phyloP scores from a whole-genome alignment of 2,329 filamentous ascomycete genomes.

The Colletotrichum sp. region DNA sequence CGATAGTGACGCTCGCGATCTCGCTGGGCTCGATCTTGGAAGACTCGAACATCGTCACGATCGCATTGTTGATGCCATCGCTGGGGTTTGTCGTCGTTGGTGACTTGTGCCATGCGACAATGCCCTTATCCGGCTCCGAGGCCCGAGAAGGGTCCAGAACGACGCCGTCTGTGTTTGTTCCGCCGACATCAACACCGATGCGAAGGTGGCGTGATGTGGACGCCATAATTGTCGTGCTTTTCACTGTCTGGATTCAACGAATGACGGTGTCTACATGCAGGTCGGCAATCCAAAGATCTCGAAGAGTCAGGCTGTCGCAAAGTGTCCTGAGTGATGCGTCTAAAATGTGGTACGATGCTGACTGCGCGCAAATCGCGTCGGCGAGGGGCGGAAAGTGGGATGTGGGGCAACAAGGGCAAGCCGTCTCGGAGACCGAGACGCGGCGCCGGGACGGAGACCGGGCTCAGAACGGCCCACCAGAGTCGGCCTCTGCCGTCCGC shows the following conservation, averaged over 20 bases:
- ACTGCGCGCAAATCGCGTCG: not conserved
- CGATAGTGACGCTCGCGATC: slow-evolving; percentile 55
- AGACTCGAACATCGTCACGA: slow-evolving; percentile 45
- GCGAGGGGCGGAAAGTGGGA: not conserved
- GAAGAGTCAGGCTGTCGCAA: not conserved
- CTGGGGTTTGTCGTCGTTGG: slow-evolving; percentile 52
- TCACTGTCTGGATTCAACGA: not conserved
- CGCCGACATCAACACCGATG: slow-evolving; percentile 51
- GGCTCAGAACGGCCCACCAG: slow-evolving; percentile 4
- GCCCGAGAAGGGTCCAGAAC: slow-evolving; percentile 47
- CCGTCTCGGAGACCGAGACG: not conserved
- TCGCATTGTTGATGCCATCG: slow-evolving; percentile 48
- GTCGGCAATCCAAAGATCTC: accelerated
- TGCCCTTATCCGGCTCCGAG: slow-evolving; percentile 41
- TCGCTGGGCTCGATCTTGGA: slow-evolving; percentile 35
- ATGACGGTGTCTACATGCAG: not conserved
- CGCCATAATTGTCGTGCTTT: not conserved
- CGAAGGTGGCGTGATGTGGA: slow-evolving; percentile 21
- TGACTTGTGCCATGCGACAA: slow-evolving; percentile 55
- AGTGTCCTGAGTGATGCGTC: not conserved
- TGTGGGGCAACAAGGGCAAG: not conserved
- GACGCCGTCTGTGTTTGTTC: slow-evolving; percentile 60
- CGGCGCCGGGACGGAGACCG: not conserved
- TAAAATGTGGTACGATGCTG: not conserved
- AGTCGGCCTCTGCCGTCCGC: not conserved